These are phyloP conservation scores for Vitis rotundifolia DNA, from an alignment of 164 flowering plant species.

Conservation along the genomic window DNA sequence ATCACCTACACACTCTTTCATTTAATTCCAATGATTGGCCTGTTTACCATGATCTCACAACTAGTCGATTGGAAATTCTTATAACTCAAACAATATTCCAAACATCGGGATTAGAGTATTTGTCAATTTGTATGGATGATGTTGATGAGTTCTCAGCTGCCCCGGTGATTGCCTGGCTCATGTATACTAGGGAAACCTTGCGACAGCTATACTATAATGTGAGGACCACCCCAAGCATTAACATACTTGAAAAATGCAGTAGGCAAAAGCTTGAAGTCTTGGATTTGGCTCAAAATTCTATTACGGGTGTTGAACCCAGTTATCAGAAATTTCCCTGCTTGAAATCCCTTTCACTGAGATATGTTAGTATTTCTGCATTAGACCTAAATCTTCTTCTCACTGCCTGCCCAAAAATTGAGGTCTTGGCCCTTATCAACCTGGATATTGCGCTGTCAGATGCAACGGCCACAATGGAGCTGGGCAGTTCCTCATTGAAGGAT, in stretches of 20 bases:
- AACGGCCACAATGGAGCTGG: slow-evolving; percentile 67
- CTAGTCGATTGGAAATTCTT: slow-evolving; percentile 60
- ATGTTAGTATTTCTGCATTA: slow-evolving; percentile 79
- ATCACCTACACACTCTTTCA: slow-evolving; percentile 72
- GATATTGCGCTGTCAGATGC: slow-evolving; percentile 91
- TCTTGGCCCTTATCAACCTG: slow-evolving; percentile 57
- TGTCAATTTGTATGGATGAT: slow-evolving; percentile 62
- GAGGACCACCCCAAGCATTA: slow-evolving; percentile 65
- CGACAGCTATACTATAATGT: slow-evolving; percentile 66
- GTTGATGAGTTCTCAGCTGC: slow-evolving; percentile 88
- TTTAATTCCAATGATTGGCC: slow-evolving; percentile 84
- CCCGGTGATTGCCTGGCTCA: slow-evolving; percentile 92
- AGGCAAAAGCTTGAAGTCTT: slow-evolving; percentile 72
- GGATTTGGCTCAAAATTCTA: slow-evolving; percentile 65
- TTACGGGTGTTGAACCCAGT: slow-evolving; percentile 81
- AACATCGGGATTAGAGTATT: slow-evolving; percentile 21
- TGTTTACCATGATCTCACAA: slow-evolving; percentile 59
- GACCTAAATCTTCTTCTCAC: slow-evolving; percentile 76
- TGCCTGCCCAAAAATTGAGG: slow-evolving; percentile 79
- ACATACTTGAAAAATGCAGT: slow-evolving; percentile 84
- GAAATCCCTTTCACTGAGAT: slow-evolving; percentile 63
- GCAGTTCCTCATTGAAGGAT: slow-evolving; percentile 61
- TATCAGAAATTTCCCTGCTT: slow-evolving; percentile 80
- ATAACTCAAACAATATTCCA: slow-evolving; percentile 89
- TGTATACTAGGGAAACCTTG: slow-evolving; percentile 83